Evolutionary conservation across 2,329 filamentous ascomycete genomes (phyloP).

Genomic region (Simplicillium aogashimaense): DNA sequence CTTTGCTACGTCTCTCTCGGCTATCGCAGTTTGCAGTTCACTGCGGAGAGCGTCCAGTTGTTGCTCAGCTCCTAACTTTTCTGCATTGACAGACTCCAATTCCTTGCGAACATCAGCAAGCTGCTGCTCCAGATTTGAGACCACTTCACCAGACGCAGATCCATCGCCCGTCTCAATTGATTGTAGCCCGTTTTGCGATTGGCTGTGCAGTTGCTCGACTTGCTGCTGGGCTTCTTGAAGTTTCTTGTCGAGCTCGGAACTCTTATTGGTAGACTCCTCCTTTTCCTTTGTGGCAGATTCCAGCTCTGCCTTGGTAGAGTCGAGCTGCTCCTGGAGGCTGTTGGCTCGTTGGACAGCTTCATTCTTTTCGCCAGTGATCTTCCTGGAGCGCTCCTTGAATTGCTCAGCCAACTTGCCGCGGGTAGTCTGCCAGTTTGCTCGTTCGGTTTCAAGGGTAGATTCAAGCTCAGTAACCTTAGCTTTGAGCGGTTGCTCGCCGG

Average conservation of each 20-base stretch:
- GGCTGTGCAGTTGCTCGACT: conserved; percentile 25
- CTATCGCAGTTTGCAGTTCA: conserved; percentile 52
- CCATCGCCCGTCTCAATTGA: conserved; percentile 24
- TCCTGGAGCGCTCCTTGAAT: conserved; percentile 50
- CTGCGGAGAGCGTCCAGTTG: conserved; percentile 43
- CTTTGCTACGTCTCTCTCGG: conserved; percentile 54
- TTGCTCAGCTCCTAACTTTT: conserved; percentile 60
- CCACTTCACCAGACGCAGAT: conserved; percentile 35
- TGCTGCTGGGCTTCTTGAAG: conserved; percentile 32
- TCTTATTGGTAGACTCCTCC: conserved; percentile 21
- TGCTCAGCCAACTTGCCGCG: conserved; percentile 49
- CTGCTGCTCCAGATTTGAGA: conserved; percentile 37
- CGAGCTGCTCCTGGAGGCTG: conserved; percentile 39
- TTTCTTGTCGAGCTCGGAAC: conserved; percentile 29
- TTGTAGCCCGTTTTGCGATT: conserved; percentile 18
- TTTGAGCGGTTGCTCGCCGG: conserved; percentile 39
- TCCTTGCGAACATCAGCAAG: conserved; percentile 44
- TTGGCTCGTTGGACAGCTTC: conserved; percentile 42
- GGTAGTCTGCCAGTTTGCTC: conserved; percentile 40
- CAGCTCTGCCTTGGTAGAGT: conserved; percentile 42
- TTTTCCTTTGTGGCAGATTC: conserved; percentile 31
- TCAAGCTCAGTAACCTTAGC: conserved; percentile 43
- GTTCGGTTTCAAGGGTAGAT: conserved; percentile 41
- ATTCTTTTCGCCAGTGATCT: conserved; percentile 42
- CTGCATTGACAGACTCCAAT: conserved; percentile 53